Evolutionary conservation across 2,329 filamentous ascomycete genomes (phyloP).

Genomic region (Colletotrichum paranaense): DNA sequence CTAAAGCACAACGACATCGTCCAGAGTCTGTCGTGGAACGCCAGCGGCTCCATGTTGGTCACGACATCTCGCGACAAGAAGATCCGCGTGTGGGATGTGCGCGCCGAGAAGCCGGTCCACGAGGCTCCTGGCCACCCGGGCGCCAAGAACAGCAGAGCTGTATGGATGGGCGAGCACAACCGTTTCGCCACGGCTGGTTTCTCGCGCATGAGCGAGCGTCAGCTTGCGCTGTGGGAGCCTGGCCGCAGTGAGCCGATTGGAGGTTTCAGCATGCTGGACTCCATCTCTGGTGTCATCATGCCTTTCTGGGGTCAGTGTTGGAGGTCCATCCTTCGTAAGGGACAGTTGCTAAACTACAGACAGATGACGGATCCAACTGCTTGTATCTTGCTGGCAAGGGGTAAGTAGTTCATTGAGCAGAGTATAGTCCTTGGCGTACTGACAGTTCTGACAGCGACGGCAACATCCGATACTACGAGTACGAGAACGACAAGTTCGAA

Average conservation of each 20-base stretch:
- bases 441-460: conserved; percentile 77
- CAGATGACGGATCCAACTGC: conserved; percentile 91
- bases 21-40: conserved; percentile 96
- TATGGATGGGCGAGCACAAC: conserved; percentile 98
- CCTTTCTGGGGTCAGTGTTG: conserved; percentile 86
- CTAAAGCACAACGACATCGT: conserved; percentile 93
- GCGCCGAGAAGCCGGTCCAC: conserved; percentile 88
- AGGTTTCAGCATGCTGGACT: conserved; percentile 90
- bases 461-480: conserved; percentile 99
- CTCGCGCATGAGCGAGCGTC: conserved; percentile 97
- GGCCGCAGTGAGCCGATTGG: conserved; percentile 87
- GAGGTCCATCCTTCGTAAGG: not conserved
- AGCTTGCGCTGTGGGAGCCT: conserved; percentile 95
- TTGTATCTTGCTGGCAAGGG: conserved; percentile 97
- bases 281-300: conserved; percentile 98
- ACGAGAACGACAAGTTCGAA: conserved; percentile 98
- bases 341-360: conserved; percentile 38
- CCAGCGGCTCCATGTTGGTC: conserved; percentile 84
- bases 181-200: conserved; percentile 96
- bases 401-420: conserved; percentile 61
- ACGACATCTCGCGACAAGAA: conserved; percentile 99
- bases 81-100: conserved; percentile 95
- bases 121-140: conserved; percentile 88
- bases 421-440: conserved; percentile 20
- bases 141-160: conserved; percentile 96